phyloP scores from a whole-genome alignment of 2,329 filamentous ascomycete species.

The Curvularia eragrostidis region DNA sequence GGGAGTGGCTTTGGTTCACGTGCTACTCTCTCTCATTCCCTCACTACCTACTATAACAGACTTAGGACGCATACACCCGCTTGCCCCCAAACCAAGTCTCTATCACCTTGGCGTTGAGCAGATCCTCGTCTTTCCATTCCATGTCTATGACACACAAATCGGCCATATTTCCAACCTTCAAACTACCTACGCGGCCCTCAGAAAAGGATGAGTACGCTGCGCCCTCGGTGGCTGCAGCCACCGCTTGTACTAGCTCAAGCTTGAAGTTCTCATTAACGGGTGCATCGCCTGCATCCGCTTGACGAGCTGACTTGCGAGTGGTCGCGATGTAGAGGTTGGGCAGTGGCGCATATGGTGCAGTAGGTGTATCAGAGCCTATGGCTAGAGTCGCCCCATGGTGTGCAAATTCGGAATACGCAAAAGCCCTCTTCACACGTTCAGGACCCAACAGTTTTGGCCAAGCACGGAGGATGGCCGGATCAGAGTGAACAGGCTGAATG shows the following conservation, averaged over 20 bases:
- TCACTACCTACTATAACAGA: neutral
- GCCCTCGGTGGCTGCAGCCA: constrained; percentile 62
- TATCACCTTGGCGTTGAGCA: constrained; percentile 56
- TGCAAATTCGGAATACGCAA: constrained; percentile 69
- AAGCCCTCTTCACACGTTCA: constrained; percentile 63
- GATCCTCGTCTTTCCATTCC: constrained; percentile 55
- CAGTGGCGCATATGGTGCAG: constrained; percentile 62
- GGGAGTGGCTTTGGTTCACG: neutral
- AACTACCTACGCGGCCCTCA: constrained; percentile 60
- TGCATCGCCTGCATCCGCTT: constrained; percentile 51
- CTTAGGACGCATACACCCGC: constrained; percentile 30
- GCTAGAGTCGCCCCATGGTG: constrained; percentile 61
- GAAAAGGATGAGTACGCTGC: constrained; percentile 66
- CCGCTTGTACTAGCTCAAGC: constrained; percentile 61
- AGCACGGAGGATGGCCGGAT: constrained; percentile 68
- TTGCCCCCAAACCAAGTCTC: constrained; percentile 64
- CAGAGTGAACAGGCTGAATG: constrained; percentile 92
- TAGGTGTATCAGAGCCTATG: constrained; percentile 66
- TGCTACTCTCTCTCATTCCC: neutral
- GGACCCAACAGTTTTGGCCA: constrained; percentile 66
- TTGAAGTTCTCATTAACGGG: constrained; percentile 62
- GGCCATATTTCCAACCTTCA: constrained; percentile 61
- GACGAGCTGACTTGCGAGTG: constrained; percentile 62
- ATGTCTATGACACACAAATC: constrained; percentile 65
- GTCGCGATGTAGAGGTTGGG: constrained; percentile 66